Conservation (phyloP, 2,329 filamentous ascomycete genomes). For the Neoarthrinium moseri region DNA sequence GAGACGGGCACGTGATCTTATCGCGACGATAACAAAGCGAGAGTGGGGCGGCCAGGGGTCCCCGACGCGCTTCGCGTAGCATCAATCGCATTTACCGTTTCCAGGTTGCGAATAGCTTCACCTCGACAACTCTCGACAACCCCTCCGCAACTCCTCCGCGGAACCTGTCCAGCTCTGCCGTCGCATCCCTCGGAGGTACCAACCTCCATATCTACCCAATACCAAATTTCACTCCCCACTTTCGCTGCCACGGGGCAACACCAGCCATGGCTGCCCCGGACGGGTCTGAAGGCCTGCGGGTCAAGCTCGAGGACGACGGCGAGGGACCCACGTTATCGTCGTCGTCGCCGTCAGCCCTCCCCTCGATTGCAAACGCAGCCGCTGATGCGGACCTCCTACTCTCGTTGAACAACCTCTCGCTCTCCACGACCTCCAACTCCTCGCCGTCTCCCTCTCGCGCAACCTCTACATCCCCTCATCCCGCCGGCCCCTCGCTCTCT, state of each 20-base stretch:
- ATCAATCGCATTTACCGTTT: no score
- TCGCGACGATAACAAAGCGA: neutral
- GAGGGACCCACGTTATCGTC: neutral
- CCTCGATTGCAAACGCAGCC: constrained; percentile 8
- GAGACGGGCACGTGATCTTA: neutral
- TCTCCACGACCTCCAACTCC: constrained; percentile 30
- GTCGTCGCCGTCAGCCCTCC: constrained; percentile 9
- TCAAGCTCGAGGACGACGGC: neutral
- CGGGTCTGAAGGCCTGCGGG: neutral
- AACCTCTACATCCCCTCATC: constrained; percentile 36
- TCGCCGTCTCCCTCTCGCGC: constrained; percentile 24
- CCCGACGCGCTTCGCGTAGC: constrained; percentile 5
- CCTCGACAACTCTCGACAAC: neutral
- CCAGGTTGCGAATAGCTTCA: constrained; percentile 6
- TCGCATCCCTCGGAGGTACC: neutral
- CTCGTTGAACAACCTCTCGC: constrained; percentile 31
- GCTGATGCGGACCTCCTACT: constrained; percentile 22
- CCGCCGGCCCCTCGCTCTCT: constrained; percentile 12
- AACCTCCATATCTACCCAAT: neutral
- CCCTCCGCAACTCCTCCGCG: neutral
- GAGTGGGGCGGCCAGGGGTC: neutral
- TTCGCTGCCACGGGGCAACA: no score
- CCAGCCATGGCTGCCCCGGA: constrained; percentile 4
- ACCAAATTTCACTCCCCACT: no score
- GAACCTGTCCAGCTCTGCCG: neutral